Base-by-base conservation (phyloP, 148 eudicot species). In the Diospyros lotus region DNA sequence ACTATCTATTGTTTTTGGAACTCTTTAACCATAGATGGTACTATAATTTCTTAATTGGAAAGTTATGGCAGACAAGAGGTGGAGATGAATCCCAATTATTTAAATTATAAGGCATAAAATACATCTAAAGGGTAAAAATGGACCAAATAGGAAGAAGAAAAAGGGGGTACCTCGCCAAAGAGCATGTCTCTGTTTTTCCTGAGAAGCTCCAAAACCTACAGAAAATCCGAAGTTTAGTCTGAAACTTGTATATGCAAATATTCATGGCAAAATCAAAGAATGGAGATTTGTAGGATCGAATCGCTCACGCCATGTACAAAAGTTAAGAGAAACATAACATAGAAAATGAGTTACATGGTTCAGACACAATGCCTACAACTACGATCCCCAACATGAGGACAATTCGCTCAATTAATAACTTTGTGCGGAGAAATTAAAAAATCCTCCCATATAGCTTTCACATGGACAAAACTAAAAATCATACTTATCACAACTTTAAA, bases 141-240 rank as follows among this genome's bases (percentile, higher is more conserved):
- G 44, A 28, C 58, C 28, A 72, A 18, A 8, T 65, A 3, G 58
- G 42, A 40, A 66, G 6, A 51, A 53, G 15, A 70, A 48, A 8
- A 48, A 28, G 6, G 28, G 42, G 42, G 53, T 81, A 94, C 98
- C 96, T 94, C 98, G 50, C 90, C 88, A 72, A 80, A 94, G 13
- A 87, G 73, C 98, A 94, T 94, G 82, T 94, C 97, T 77, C 98
- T 85, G 76, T 92, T 94, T 75, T 84, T 94, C 88, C 39, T 90
- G 40, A 94, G 92, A 68, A 90, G 87, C 87, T 92, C 97, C 96
- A 92, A 85, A 60, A 94, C 97, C 97, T 94, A 72, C 43, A 74
- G 68, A 58, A 72, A 77, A 28, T 42, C 61, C 46, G 43, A 56
- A 50, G 28, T 28, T 28, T 28, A 28, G 28, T 0, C 28, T 28